Conservation (phyloP, 768 basidiomycete genomes). For the Trichaptum fuscoviolaceum region DNA sequence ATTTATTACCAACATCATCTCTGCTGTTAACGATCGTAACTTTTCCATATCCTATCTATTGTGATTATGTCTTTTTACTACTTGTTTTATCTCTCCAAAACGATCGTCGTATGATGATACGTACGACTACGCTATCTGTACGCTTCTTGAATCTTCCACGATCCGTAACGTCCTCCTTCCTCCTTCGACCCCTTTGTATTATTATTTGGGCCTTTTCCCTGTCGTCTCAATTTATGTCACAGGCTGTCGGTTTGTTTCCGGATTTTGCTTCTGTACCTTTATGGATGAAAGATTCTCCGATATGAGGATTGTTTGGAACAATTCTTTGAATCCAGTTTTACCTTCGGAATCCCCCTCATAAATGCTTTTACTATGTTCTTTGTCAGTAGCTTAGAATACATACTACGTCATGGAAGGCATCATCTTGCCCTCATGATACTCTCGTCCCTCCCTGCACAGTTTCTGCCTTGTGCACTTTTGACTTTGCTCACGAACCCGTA, state of each 20-base stretch:
- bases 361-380: neutral
- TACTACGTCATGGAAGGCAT: no score
- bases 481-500: no score
- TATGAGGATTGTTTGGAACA: neutral
- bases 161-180: neutral
- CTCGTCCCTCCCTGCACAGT: no score
- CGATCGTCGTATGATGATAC: neutral
- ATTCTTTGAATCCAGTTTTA: neutral
- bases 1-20: slow-evolving; percentile 1
- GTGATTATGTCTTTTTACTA: neutral
- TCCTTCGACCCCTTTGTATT: neutral
- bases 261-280: neutral
- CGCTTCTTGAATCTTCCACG: neutral
- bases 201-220: neutral
- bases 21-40: neutral
- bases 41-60: neutral
- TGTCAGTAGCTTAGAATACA: neutral
- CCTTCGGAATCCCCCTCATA: neutral
- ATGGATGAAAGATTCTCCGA: neutral
- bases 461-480: no score
- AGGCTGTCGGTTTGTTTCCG: neutral
- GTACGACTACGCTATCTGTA: neutral
- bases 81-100: neutral
- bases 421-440: no score
- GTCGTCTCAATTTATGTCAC: neutral